Conservation (phyloP, 1,284 basidiomycete species). For the Fistulinella cinereoalba region DNA sequence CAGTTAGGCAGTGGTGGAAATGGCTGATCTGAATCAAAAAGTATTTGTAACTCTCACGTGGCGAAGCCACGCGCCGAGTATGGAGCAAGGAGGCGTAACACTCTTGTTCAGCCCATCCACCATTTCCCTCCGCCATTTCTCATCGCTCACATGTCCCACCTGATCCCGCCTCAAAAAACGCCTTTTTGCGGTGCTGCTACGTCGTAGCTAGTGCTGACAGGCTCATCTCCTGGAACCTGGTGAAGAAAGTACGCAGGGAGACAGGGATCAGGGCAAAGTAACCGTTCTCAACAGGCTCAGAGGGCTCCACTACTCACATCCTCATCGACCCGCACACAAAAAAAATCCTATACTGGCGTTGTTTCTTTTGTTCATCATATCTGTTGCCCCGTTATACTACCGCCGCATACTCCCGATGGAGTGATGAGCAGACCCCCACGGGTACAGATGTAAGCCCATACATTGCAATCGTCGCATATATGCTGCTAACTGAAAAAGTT, state of each 20-base stretch:
- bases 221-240: not conserved
- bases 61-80: slow-evolving; percentile 30
- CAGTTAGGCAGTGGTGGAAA: slow-evolving; percentile 2
- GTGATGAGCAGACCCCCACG: slow-evolving; percentile 13
- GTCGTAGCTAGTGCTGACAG: not conserved
- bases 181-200: not conserved
- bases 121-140: slow-evolving; percentile 27
- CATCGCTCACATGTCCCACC: slow-evolving; percentile 25
- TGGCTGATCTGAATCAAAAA: slow-evolving; percentile 20
- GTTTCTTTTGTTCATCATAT: not conserved
- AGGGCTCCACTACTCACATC: slow-evolving; percentile 8
- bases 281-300: slow-evolving; percentile 8
- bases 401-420: slow-evolving; percentile 23
- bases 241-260: slow-evolving; percentile 1
- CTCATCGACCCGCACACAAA: not conserved
- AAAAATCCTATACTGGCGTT: not conserved
- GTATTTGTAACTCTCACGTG: slow-evolving; percentile 28
- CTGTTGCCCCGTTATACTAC: not conserved
- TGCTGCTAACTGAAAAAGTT: slow-evolving; percentile 11
- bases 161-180: slow-evolving; percentile 14
- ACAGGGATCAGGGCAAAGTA: slow-evolving; percentile 30
- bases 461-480: slow-evolving; percentile 17
- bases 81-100: slow-evolving; percentile 33
- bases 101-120: slow-evolving; percentile 35
- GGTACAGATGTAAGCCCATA: slow-evolving; percentile 9